Base-by-base conservation (phyloP, 768 basidiomycete species). In the Trametes cinnabarina region DNA sequence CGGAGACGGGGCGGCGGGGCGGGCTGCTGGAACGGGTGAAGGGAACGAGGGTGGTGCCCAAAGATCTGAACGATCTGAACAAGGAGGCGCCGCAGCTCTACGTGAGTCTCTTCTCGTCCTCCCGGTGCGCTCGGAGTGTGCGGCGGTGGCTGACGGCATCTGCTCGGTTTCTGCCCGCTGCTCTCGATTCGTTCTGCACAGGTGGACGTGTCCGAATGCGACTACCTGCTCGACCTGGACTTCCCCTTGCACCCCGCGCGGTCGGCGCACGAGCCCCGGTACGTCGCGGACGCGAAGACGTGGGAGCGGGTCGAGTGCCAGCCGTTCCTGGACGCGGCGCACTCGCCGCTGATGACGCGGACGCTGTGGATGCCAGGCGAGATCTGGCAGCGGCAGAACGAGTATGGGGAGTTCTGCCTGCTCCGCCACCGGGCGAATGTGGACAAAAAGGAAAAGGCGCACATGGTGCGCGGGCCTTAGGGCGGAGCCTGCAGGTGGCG, bases 381-480 rank as follows among this genome's bases (percentile, higher is more conserved):
- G 44, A 73, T 72, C 58, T 92, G 92, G 87, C 82, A 87, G 62
- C 73, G 71, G 23, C 72, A 73, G 62, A 92, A 96, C 68, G 79
- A 80, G 57, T 97, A 82, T 71, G 96, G 96, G 1, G 92, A 98
- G 66, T 97, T 93, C 69, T 97, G 95, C 70, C 69, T 99, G 61
- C 76, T 99, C 60, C 84, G 79, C 71, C 87, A 92, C 63, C 81
- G 71, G 64, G 74, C 68, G 60, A 69, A 63, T 26, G 68, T 74
- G 56, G 61, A 54, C 55, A 47, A 46, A 53, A 72, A 73, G 62
- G 66, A 70, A 25, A 48, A 41, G 57, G 42, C 48, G 58, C 49
- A 64, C 54, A 58, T 51, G 20, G 65, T 66, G 46, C 58, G 43
- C 52, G 51, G 59, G 50, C 20, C 43, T 39, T 56, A 52, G 52